Evolutionary conservation across 768 basidiomycete species (phyloP), one percentile per base, ranked within the genome.

Genomic region (Suillus subaureus): DNA sequence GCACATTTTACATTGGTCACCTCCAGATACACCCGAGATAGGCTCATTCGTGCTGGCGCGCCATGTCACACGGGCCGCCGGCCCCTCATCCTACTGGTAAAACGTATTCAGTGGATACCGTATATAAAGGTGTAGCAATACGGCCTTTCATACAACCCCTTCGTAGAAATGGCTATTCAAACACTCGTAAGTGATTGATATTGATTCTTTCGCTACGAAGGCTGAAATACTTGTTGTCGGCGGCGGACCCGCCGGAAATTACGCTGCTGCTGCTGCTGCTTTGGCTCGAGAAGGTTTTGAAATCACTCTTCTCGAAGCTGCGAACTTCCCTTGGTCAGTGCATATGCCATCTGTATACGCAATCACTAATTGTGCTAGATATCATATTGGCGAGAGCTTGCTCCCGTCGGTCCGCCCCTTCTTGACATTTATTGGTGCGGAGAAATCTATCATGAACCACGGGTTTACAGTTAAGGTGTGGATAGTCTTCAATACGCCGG

Each of bases 371-470:
- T 23, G 21, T 13, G 15, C n/a, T 63, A 85, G 85, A 42, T 88
- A 87, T 71, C 85, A 86, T 72, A 76, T 85, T 61, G 87, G 87
- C 35, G 87, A 88, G 78, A 85, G 84, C 70, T 74, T 89, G 35
- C 86, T 89, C 65, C 86, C 87, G 6, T 88, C 87, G 5, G 75
- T 85, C 49, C 81, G 87, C 23, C 86, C 83, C 64, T 87, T 86
- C 69, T 77, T 87, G 68, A 79, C 84, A 40, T 88, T 85, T 72
- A 86, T 89, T 55, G 87, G 80, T 6, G 85, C 83, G 33, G 86
- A 87, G 71, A 80, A 84, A 15, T 82, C 83, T 66, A 72, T 89
- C 26, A 74, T 74, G 15, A 79, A 75, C 43, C 73, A 84, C 70
- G 87, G 86, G 1, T 89, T 89, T 68, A 70, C 79, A 13, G 72